These are phyloP conservation scores for Aspergillus indologenus DNA, from an alignment of 495 filamentous ascomycete genomes.

Conservation along the genomic window DNA sequence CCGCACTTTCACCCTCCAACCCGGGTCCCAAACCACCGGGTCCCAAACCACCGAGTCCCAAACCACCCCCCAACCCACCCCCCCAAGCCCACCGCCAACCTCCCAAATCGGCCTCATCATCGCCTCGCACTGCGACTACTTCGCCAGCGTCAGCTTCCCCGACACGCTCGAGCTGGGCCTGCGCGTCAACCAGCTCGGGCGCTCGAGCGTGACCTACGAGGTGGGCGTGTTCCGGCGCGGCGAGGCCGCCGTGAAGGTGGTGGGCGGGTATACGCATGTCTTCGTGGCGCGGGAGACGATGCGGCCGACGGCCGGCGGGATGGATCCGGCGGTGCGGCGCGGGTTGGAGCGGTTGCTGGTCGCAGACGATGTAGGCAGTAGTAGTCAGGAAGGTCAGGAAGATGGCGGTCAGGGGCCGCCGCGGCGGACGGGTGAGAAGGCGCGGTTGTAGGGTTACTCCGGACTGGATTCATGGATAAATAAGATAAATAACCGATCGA, in stretches of 20 bases:
- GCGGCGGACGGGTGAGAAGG: too few relatives aligned
- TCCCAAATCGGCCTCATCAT: constrained; percentile 77
- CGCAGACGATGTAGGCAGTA: too few relatives aligned
- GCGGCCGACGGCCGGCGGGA: constrained; percentile 53
- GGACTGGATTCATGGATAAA: too few relatives aligned
- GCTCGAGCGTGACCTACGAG: constrained; percentile 89
- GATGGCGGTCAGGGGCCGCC: too few relatives aligned
- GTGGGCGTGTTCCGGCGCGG: constrained; percentile 80
- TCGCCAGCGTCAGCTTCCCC: constrained; percentile 79
- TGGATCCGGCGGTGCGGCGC: constrained; percentile 43
- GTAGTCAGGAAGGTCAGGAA: too few relatives aligned
- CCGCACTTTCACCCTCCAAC: background rate
- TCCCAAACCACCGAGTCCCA: too few relatives aligned
- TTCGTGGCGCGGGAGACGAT: constrained; percentile 75
- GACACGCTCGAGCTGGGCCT: constrained; percentile 77
- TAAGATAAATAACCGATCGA: too few relatives aligned
- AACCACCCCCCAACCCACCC: background rate
- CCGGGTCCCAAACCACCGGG: too few relatives aligned
- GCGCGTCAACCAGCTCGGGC: constrained; percentile 77
- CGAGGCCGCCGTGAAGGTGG: constrained; percentile 72
- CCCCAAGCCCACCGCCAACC: background rate
- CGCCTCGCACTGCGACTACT: constrained; percentile 78
- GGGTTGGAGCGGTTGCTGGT: constrained; percentile 49
- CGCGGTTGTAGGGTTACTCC: constrained; percentile 26
- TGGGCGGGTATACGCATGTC: constrained; percentile 86